Evolutionary conservation across 306 rosid species (phyloP).

Genomic region (Acmispon strigosus): DNA sequence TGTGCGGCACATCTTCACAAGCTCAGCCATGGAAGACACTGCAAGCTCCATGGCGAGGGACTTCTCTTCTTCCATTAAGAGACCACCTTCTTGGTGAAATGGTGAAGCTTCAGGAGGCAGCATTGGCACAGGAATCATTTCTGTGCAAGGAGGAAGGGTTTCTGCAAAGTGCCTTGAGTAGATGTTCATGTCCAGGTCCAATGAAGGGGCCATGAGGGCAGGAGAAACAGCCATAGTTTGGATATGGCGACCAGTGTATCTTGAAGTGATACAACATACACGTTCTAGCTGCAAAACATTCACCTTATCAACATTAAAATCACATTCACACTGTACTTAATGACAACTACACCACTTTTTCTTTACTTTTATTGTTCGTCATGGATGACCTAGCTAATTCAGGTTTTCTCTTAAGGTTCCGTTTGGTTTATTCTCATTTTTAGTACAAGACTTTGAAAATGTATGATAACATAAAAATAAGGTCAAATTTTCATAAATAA

Average conservation of each 20-base stretch:
- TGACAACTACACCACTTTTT: too few species aligned
- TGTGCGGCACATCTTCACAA: constrained; percentile 60
- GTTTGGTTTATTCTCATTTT: too few species aligned
- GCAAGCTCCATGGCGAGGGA: constrained; percentile 72
- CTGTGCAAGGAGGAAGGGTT: constrained; percentile 39
- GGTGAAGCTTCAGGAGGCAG: constrained; percentile 46
- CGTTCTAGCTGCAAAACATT: constrained; percentile 54
- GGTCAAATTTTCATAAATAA: too few species aligned
- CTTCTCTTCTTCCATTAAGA: constrained; percentile 65
- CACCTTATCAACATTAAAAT: neutral
- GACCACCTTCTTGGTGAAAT: constrained; percentile 36
- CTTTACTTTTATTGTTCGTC: too few species aligned
- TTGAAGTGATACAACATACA: constrained; percentile 60
- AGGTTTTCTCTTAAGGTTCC: too few species aligned
- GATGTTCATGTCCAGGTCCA: constrained; percentile 83
- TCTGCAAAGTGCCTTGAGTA: constrained; percentile 67
- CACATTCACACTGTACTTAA: neutral
- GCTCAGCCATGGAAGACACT: constrained; percentile 52
- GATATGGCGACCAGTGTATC: constrained; percentile 54
- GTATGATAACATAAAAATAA: too few species aligned
- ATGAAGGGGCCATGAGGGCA: constrained; percentile 44
- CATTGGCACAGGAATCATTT: constrained; percentile 63
- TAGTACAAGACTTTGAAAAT: too few species aligned
- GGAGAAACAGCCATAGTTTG: constrained; percentile 41
- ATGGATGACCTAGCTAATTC: too few species aligned